Evolutionary conservation across 192 early-diverging fungal genomes (phyloP).

Genomic region (Chytriomyces sp.): DNA sequence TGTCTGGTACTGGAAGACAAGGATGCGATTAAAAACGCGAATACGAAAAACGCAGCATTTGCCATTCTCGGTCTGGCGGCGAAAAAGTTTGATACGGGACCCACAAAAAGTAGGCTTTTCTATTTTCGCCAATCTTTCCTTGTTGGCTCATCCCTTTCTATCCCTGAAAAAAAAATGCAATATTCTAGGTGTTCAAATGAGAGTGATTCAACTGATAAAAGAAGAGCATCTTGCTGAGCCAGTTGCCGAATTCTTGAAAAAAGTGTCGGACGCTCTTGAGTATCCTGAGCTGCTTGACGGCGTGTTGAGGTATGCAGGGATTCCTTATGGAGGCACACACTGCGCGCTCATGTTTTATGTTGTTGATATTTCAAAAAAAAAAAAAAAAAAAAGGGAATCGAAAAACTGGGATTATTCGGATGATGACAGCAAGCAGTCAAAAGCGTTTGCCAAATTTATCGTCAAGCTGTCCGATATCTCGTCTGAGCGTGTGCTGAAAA

Average conservation of each 20-base stretch:
- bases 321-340: no score
- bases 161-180: no score
- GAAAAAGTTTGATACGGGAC: conserved; percentile 75
- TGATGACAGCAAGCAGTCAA: conserved; percentile 77
- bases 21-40: conserved; percentile 65
- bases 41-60: conserved; percentile 66
- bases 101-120: conserved; percentile 57
- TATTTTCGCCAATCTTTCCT: neutral
- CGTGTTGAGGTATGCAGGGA: conserved; percentile 16
- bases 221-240: conserved; percentile 59
- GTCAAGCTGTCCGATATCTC: conserved; percentile 78
- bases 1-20: conserved; percentile 76
- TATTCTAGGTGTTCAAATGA: conserved; percentile 34
- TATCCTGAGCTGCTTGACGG: conserved; percentile 30
- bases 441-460: conserved; percentile 84
- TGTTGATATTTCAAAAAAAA: neutral
- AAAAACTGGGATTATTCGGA: conserved; percentile 45
- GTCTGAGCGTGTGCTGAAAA: conserved; percentile 84
- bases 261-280: conserved; percentile 30
- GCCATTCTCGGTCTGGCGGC: conserved; percentile 76
- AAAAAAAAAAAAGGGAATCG: conserved; percentile 21
- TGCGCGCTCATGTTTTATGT: neutral
- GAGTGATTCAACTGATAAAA: conserved; percentile 45
- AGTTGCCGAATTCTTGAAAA: conserved; percentile 50
- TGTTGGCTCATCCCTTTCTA: neutral